Percentiles rank a stretch among this genome's conserved stretches.
These are phyloP conservation scores for Aspergillus egyptiacus DNA, from an alignment of 495 filamentous ascomycete species.

Conservation along the genomic window DNA sequence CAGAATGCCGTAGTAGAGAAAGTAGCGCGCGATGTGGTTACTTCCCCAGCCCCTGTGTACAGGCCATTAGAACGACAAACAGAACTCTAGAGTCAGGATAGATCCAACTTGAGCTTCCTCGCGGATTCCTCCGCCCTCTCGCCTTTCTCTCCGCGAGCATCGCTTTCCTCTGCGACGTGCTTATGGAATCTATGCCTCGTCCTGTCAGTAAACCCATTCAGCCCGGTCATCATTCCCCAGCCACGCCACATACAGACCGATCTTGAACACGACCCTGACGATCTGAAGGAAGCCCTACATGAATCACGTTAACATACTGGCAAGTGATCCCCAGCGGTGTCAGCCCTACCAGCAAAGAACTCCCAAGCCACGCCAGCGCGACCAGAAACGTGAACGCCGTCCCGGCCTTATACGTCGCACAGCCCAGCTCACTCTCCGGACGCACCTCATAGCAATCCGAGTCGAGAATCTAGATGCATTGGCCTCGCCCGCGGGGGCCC, in stretches of 20 bases:
- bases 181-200: neutral
- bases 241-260: neutral
- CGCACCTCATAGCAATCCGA: constrained; percentile 9
- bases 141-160: neutral
- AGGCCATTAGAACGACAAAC: too few species aligned
- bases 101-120: constrained; percentile 11
- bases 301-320: neutral
- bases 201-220: too few species aligned
- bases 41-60: constrained; percentile 5
- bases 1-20: constrained; percentile 2
- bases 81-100: neutral
- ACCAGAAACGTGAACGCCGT: constrained; percentile 11
- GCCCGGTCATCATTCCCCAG: too few species aligned
- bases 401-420: constrained; percentile 6
- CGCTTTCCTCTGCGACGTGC: neutral
- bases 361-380: neutral
- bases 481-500: too few species aligned
- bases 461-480: constrained; percentile 3
- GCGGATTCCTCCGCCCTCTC: too few species aligned
- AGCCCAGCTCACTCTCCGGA: neutral
- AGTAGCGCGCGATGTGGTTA: neutral
- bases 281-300: neutral
- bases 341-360: constrained; percentile 1
- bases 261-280: neutral
- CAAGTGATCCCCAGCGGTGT: too few species aligned